Conservation (phyloP, 352 stramenopile genomes). For the Phytopythium montanum region DNA sequence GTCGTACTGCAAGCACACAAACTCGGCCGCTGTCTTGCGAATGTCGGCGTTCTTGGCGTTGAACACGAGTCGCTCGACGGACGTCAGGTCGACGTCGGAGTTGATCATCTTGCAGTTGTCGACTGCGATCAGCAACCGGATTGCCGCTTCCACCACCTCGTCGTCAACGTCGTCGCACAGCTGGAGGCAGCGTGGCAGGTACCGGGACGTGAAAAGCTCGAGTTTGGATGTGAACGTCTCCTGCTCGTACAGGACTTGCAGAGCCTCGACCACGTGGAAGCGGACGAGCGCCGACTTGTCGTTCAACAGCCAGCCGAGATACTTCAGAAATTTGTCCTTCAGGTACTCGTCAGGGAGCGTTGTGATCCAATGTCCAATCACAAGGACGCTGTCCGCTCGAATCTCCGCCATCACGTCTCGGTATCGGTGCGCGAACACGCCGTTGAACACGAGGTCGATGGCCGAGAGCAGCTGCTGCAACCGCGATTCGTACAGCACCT, state of each 20-base stretch:
- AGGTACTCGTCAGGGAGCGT: constrained; percentile 89
- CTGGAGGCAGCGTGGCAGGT: constrained; percentile 74
- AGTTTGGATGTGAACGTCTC: constrained; percentile 60
- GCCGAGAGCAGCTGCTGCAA: constrained; percentile 51
- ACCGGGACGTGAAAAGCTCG: constrained; percentile 77
- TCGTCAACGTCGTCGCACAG: constrained; percentile 81
- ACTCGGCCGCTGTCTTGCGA: constrained; percentile 76
- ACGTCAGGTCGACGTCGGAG: constrained; percentile 68
- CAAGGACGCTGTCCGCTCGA: constrained; percentile 74
- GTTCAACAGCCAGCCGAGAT: constrained; percentile 94
- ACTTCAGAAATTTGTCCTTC: constrained; percentile 95
- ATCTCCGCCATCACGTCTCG: constrained; percentile 94
- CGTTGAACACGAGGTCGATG: constrained; percentile 69
- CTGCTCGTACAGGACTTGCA: constrained; percentile 83
- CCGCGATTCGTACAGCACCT: constrained; percentile 59
- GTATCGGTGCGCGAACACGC: constrained; percentile 80
- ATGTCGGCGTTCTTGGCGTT: constrained; percentile 66
- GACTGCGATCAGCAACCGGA: constrained; percentile 73
- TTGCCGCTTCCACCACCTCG: constrained; percentile 58
- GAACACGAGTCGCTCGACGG: constrained; percentile 82
- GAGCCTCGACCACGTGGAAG: constrained; percentile 71
- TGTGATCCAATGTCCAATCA: constrained; percentile 82
- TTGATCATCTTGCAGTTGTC: constrained; percentile 83
- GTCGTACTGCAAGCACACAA: constrained; percentile 87
- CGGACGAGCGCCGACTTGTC: constrained; percentile 89